phyloP scores from a whole-genome alignment of 805 yeast species.

The Barnettozyma botsteinii region DNA sequence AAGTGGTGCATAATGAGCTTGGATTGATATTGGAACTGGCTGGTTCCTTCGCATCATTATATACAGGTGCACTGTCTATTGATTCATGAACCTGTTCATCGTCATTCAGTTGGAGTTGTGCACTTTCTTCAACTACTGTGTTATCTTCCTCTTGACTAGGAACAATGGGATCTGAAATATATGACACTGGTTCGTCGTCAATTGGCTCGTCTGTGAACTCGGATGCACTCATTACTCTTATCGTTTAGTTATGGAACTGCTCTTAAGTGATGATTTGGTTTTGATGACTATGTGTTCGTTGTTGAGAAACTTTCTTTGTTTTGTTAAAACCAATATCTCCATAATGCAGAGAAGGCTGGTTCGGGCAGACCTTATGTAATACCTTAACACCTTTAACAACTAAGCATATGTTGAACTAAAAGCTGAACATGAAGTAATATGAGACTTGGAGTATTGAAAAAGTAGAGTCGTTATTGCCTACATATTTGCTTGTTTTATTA shows the following conservation, averaged over 20 bases:
- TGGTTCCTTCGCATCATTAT: neutral
- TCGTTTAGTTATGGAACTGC: no score
- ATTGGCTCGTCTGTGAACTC: slow-evolving; percentile 22
- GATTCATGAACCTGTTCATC: neutral
- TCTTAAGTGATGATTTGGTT: no score
- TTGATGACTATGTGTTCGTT: neutral
- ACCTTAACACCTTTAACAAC: no score
- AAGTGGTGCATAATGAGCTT: slow-evolving; percentile 27
- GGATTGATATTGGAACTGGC: slow-evolving; percentile 1
- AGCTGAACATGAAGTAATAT: no score
- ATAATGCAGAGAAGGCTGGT: neutral
- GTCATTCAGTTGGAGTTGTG: neutral
- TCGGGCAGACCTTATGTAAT: neutral
- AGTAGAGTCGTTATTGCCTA: no score
- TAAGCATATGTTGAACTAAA: no score
- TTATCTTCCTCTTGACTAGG: neutral
- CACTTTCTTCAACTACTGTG: neutral
- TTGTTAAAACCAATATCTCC: slow-evolving; percentile 9
- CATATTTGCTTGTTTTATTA: no score
- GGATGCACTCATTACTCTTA: slow-evolving; percentile 11
- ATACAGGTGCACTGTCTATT: neutral
- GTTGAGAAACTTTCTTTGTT: neutral
- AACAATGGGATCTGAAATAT: neutral
- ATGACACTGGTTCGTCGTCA: slow-evolving; percentile 8
- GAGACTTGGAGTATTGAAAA: no score